Conservation (phyloP, 2,329 filamentous ascomycete species). For the Salinomyces thailandicus region DNA sequence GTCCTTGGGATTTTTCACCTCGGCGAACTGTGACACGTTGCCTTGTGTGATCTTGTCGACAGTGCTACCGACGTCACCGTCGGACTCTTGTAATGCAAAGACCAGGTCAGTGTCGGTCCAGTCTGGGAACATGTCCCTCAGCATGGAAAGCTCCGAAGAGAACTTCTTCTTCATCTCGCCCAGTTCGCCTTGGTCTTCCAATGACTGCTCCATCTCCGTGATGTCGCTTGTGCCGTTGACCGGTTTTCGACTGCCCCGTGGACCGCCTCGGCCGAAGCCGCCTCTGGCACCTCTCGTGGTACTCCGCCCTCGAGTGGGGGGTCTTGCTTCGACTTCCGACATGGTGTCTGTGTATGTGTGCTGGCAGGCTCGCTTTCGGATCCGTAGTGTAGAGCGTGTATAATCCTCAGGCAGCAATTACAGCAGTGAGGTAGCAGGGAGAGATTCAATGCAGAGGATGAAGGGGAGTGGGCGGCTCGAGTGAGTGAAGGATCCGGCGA, state of each 20-base stretch:
- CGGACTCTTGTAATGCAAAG: slow-evolving; percentile 80
- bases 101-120: slow-evolving; percentile 95
- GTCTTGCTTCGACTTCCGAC: slow-evolving; percentile 88
- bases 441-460: too few species aligned
- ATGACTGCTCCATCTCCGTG: slow-evolving; percentile 46
- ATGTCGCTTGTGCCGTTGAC: slow-evolving; percentile 55
- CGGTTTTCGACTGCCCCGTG: slow-evolving; percentile 32
- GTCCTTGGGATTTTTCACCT: slow-evolving; percentile 73
- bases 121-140: slow-evolving; percentile 88
- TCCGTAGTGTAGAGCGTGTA: too few species aligned
- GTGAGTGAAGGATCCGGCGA: neutral
- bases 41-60: slow-evolving; percentile 74
- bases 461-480: neutral
- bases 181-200: slow-evolving; percentile 80
- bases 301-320: slow-evolving; percentile 79
- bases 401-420: neutral
- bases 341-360: slow-evolving; percentile 43
- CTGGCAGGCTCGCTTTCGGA: slow-evolving; percentile 1
- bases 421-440: neutral
- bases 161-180: slow-evolving; percentile 88
- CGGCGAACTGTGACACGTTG: slow-evolving; percentile 71
- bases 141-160: slow-evolving; percentile 61
- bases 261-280: slow-evolving; percentile 46
- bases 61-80: slow-evolving; percentile 61
- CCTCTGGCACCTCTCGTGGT: slow-evolving; percentile 77